Conservation (phyloP, 768 basidiomycete genomes). For the Strobilomyces confusus region DNA sequence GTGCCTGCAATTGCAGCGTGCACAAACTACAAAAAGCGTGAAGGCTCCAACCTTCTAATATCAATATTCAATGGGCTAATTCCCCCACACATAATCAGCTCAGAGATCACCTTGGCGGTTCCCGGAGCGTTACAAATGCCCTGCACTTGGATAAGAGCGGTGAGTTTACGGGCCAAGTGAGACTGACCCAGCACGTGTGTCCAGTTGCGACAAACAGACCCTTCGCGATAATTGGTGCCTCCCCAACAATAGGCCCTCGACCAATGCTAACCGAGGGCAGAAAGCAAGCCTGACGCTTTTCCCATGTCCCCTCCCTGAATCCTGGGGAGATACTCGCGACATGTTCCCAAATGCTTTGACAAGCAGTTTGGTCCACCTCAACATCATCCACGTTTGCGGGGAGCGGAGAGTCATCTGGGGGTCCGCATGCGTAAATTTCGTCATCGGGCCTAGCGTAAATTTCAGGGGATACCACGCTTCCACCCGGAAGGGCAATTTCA, state of each 20-base stretch:
- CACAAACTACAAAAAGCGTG: constrained; percentile 29
- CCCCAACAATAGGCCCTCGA: constrained; percentile 70
- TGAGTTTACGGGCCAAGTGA: background rate
- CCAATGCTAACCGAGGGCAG: constrained; percentile 56
- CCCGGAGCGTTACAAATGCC: constrained; percentile 83
- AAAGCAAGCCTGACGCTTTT: constrained; percentile 69
- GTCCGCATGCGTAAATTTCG: constrained; percentile 76
- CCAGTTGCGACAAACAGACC: constrained; percentile 73
- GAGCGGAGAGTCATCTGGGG: constrained; percentile 68
- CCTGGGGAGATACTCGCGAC: constrained; percentile 60
- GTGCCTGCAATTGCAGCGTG: background rate
- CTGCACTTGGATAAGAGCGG: constrained; percentile 31
- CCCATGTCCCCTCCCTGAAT: constrained; percentile 50
- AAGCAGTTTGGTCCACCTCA: constrained; percentile 49
- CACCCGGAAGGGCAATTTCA: constrained; percentile 48
- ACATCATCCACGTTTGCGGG: constrained; percentile 75
- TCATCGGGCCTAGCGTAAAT: constrained; percentile 69
- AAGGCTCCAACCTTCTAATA: constrained; percentile 44
- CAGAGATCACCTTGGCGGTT: constrained; percentile 69
- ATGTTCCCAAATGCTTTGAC: constrained; percentile 50
- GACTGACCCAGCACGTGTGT: constrained; percentile 73
- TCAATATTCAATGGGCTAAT: constrained; percentile 55
- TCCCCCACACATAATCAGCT: constrained; percentile 67
- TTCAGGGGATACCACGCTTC: constrained; percentile 48
- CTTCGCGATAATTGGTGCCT: constrained; percentile 48